Conservation (phyloP, 148 eudicot genomes). For the Amaranthus cruentus region DNA sequence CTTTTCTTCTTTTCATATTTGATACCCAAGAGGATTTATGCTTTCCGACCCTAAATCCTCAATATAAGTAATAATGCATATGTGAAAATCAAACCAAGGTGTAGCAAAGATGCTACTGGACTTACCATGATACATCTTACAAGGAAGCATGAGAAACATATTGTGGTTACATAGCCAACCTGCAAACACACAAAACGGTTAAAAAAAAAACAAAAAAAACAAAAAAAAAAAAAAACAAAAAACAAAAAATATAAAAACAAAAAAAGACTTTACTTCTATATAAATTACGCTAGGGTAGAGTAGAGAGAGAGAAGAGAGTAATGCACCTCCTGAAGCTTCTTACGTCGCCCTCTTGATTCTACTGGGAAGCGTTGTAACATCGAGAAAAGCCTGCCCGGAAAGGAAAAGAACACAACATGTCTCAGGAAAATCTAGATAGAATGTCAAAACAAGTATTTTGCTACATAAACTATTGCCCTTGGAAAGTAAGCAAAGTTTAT, state of each 20-base stretch:
- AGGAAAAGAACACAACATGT: not conserved
- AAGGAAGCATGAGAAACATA: slow-evolving; percentile 88
- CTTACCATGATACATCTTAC: slow-evolving; percentile 92
- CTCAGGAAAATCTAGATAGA: not conserved
- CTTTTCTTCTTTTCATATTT: not conserved
- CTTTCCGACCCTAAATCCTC: not conserved
- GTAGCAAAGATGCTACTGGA: not conserved
- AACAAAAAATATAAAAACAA: too few relatives aligned
- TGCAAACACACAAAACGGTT: slow-evolving; percentile 15
- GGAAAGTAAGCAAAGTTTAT: not conserved
- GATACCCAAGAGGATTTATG: not conserved
- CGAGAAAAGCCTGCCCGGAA: slow-evolving; percentile 69
- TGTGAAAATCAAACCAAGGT: slow-evolving; percentile 7
- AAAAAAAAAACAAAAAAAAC: not conserved
- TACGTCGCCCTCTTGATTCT: slow-evolving; percentile 90
- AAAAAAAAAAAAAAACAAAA: not conserved
- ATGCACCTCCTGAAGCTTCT: slow-evolving; percentile 90
- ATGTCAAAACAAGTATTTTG: not conserved
- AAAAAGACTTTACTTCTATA: not conserved
- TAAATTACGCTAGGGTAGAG: not conserved
- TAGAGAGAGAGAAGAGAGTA: not conserved
- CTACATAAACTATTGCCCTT: not conserved
- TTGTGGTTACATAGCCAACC: slow-evolving; percentile 84
- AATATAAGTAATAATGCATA: not conserved
- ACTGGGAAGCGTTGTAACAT: slow-evolving; percentile 96